Evolutionary conservation across 192 early-diverging fungal species (phyloP), one percentile per base, ranked within the genome.

Genomic region (Allomyces macrogynus): DNA sequence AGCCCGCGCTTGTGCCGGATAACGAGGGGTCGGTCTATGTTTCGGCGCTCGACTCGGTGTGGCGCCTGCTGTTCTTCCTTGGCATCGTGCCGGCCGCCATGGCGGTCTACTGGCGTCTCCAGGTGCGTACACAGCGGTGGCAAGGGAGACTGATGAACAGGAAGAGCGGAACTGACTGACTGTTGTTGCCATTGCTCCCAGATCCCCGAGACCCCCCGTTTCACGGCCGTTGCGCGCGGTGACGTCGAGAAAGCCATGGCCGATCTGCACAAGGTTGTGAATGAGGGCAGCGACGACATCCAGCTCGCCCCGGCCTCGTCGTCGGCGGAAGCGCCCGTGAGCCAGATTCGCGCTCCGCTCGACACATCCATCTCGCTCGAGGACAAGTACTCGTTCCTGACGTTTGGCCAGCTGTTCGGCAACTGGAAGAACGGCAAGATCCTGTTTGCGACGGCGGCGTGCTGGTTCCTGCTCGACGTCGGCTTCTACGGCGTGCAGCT

Each of bases 171-270:
- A 27, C 26, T 27, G 26, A 27, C 26, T 27, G 2, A 27, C 2
- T 27, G 4, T 27, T 27, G 26, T 27, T 27, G 26, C 26, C 4
- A n/a, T 27, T 27, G 26, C 26, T 8, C 8, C 32, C 7, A 40
- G 32, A 92, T 94, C 66, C 89, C 91, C 61, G 93, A 97, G 74
- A 93, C 93, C 40, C 93, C 93, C 23, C 88, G 92, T 68, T 97
- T 85, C 79, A 75, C 74, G 12, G 73, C 85, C 62, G 82, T 85
- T 72, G 84, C 89, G 62, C 75, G 78, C 64, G 85, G 85, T 22
- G 85, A 91, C 65, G 72, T 85, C 63, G 81, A 90, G 66, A 76
- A 79, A 68, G 77, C 80, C 67, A 70, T 76, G n/a, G 20, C 73
- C 27, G 61, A 63, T 22, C 65, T 70, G n/a, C 57, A 74, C 23